Percentiles rank a stretch among this genome's conserved stretches.
These are phyloP conservation scores for Vaccinium myrtillus DNA, from an alignment of 148 eudicot genomes.

Conservation along the genomic window DNA sequence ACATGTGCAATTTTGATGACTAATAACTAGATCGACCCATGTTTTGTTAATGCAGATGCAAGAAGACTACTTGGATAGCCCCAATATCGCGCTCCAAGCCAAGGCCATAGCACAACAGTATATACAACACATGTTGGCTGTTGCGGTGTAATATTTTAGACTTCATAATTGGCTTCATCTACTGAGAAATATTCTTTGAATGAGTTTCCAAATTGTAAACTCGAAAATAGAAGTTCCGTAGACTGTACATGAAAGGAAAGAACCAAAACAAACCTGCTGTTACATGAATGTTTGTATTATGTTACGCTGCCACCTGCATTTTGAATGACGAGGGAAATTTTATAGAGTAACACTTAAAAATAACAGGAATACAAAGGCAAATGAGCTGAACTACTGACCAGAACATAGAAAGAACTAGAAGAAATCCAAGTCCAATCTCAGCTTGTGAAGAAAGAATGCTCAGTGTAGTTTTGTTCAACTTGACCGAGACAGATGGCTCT, in stretches of 20 bases:
- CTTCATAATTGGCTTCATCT: neutral
- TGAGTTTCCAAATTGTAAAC: neutral
- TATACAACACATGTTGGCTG: too few species aligned
- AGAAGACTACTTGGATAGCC: too few species aligned
- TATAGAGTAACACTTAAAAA: neutral
- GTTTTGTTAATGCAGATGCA: too few species aligned
- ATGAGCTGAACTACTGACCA: constrained; percentile 55
- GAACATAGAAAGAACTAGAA: constrained; percentile 69
- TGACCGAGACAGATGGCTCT: constrained; percentile 91
- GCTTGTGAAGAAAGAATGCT: constrained; percentile 88
- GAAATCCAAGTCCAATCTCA: constrained; percentile 94
- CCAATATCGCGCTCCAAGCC: too few species aligned
- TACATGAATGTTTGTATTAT: constrained; percentile 87
- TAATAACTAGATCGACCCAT: too few species aligned
- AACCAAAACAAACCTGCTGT: constrained; percentile 71
- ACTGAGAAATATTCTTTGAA: neutral
- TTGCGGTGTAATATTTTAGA: neutral
- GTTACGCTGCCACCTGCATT: constrained; percentile 94
- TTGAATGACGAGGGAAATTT: constrained; percentile 5
- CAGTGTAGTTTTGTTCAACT: constrained; percentile 80
- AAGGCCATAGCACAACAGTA: too few species aligned
- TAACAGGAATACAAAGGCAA: neutral
- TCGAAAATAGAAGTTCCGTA: neutral
- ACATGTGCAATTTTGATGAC: too few species aligned
- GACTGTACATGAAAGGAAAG: neutral